These are phyloP conservation scores for Hygrophorus pudorinus DNA, from an alignment of 768 basidiomycete species.

Conservation along the genomic window DNA sequence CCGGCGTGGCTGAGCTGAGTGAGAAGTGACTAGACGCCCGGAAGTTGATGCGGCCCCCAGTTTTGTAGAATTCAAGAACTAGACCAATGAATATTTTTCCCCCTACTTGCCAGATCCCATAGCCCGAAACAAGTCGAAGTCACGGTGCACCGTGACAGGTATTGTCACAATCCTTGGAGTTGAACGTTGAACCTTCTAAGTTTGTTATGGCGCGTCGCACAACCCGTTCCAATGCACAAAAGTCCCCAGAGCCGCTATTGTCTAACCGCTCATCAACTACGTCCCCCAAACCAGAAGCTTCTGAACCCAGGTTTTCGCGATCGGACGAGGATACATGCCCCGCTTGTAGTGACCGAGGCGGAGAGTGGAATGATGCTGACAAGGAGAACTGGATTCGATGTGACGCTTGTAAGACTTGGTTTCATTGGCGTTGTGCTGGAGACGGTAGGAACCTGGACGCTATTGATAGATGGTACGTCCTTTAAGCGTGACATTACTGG, in stretches of 20 bases:
- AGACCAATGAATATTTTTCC: too few species aligned
- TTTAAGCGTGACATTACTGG: slow-evolving; percentile 2
- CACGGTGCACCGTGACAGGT: too few species aligned
- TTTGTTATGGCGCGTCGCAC: slow-evolving; percentile 23
- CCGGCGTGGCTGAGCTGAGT: slow-evolving; percentile 86
- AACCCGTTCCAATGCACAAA: slow-evolving; percentile 26
- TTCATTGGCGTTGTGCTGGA: slow-evolving; percentile 75
- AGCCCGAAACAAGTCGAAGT: too few species aligned
- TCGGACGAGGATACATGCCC: slow-evolving; percentile 32
- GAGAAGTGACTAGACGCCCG: slow-evolving; percentile 43
- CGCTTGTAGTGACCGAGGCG: slow-evolving; percentile 32
- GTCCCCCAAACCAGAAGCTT: slow-evolving; percentile 19
- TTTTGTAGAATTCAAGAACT: too few species aligned
- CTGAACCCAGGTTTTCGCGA: slow-evolving; percentile 12
- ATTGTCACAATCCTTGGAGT: too few species aligned
- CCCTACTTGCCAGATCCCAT: too few species aligned
- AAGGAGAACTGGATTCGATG: slow-evolving; percentile 80
- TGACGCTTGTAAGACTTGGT: slow-evolving; percentile 75
- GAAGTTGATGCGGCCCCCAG: neutral
- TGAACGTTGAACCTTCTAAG: too few species aligned
- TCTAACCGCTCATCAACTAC: slow-evolving; percentile 17
- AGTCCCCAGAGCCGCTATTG: slow-evolving; percentile 23
- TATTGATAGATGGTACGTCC: slow-evolving; percentile 69
- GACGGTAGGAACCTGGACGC: slow-evolving; percentile 52
- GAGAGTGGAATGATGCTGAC: slow-evolving; percentile 27